Evolutionary conservation across 2,329 filamentous ascomycete species (phyloP).

Genomic region (Achaetomium macrosporum): DNA sequence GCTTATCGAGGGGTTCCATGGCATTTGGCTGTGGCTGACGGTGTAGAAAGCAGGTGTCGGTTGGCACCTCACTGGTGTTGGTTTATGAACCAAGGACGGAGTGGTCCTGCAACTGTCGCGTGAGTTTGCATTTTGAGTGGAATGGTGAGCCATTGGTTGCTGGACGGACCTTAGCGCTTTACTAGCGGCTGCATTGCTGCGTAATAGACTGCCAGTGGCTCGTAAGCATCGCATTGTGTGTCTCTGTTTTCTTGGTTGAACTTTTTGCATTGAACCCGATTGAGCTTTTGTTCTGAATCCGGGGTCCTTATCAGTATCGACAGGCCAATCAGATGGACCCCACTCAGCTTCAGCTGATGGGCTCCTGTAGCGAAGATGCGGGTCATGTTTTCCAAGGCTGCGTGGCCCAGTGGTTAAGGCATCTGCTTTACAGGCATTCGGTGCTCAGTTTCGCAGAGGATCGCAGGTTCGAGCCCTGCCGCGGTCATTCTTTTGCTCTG

Average conservation of each 20-base stretch:
- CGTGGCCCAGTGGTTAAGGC: slow-evolving; percentile 32
- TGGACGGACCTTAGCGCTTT: slow-evolving; percentile 15
- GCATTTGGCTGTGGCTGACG: neutral
- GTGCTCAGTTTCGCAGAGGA: slow-evolving; percentile 25
- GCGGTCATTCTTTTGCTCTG: slow-evolving; percentile 26
- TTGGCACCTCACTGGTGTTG: neutral
- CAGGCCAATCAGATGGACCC: slow-evolving; percentile 1
- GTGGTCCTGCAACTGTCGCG: neutral
- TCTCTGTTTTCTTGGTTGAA: neutral
- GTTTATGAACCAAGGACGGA: neutral
- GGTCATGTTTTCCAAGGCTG: slow-evolving; percentile 14
- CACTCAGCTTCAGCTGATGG: neutral
- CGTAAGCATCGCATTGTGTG: slow-evolving; percentile 22
- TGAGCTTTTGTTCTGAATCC: neutral
- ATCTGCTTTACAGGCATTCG: slow-evolving; percentile 29
- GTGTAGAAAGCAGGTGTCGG: neutral
- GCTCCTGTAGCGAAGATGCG: rapidly evolving
- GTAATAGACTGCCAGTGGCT: slow-evolving; percentile 19
- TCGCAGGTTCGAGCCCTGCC: slow-evolving; percentile 33
- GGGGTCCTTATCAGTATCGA: neutral
- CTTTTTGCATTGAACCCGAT: neutral
- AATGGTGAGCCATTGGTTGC: slow-evolving; percentile 7
- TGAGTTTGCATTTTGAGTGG: neutral
- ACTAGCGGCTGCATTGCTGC: slow-evolving; percentile 7
- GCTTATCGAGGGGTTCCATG: neutral